A percentile compares a stretch with the other conserved stretches of the same genome.
Evolutionary conservation across 768 basidiomycete genomes (phyloP).

Genomic region (Suillus lakei): DNA sequence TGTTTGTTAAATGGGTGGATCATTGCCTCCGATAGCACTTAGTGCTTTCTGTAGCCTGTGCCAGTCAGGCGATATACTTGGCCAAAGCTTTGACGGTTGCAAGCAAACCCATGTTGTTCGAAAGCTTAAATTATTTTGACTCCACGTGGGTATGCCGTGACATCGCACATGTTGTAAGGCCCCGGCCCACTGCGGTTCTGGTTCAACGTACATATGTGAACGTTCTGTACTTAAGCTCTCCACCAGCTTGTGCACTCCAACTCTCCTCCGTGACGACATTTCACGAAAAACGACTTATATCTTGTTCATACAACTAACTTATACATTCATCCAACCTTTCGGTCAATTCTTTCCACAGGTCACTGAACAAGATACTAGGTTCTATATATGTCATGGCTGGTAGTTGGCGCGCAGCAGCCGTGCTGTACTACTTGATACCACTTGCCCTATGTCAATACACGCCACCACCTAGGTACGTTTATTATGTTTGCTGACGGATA

Average conservation of each 20-base stretch:
- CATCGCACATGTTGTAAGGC: too few relatives aligned
- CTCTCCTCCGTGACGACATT: background rate
- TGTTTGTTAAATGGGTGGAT: background rate
- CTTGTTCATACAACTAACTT: conserved; percentile 17
- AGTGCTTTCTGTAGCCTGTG: background rate
- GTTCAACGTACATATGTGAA: background rate
- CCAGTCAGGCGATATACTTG: background rate
- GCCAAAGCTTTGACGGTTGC: too few relatives aligned
- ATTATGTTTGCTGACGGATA: background rate
- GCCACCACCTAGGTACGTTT: conserved; percentile 30
- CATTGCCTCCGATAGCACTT: too few relatives aligned
- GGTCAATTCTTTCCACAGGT: background rate
- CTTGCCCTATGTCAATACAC: conserved; percentile 25
- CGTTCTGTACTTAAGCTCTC: background rate
- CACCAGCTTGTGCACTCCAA: background rate
- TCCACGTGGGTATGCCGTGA: too few relatives aligned
- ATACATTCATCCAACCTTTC: conserved; percentile 9
- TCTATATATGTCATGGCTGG: conserved; percentile 16
- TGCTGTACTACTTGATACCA: conserved; percentile 18
- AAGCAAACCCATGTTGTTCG: too few relatives aligned
- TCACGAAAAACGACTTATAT: background rate
- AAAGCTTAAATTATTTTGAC: too few relatives aligned
- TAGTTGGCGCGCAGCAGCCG: conserved; percentile 7
- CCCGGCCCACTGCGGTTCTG: too few relatives aligned
- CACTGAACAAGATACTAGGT: background rate